Conservation (phyloP, 371 early-diverging fungal genomes). For the Mortierella sp. region DNA sequence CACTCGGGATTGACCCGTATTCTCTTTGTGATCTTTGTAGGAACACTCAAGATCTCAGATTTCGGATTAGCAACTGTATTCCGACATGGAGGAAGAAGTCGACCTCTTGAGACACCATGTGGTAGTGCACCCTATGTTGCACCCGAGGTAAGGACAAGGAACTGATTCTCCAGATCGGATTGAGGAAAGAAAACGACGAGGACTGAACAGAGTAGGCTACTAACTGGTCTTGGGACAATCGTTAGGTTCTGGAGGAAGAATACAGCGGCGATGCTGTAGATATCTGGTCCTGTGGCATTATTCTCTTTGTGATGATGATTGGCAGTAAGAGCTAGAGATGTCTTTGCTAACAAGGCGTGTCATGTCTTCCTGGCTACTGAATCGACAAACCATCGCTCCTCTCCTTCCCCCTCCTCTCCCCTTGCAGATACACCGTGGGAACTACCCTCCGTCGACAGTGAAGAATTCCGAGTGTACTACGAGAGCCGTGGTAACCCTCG, state of each 20-base stretch:
- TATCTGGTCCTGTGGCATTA: slow-evolving; percentile 94
- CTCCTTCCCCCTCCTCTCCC: too few relatives aligned
- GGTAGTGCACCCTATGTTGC: slow-evolving; percentile 92
- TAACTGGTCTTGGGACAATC: not conserved
- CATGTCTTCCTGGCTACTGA: too few relatives aligned
- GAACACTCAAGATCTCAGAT: slow-evolving; percentile 88
- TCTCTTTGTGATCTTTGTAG: too few relatives aligned
- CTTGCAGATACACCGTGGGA: slow-evolving; percentile 81
- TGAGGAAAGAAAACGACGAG: too few relatives aligned
- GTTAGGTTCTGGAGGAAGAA: slow-evolving; percentile 58
- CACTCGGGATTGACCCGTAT: too few relatives aligned
- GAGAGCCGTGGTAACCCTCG: slow-evolving; percentile 30
- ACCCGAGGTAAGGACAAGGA: slow-evolving; percentile 81
- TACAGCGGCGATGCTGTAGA: slow-evolving; percentile 92
- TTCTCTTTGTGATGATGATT: slow-evolving; percentile 87
- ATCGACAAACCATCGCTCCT: too few relatives aligned
- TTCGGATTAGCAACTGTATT: slow-evolving; percentile 93
- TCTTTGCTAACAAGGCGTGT: too few relatives aligned
- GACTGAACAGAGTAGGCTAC: too few relatives aligned
- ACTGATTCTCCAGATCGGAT: too few relatives aligned
- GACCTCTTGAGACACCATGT: slow-evolving; percentile 77
- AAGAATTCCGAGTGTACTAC: slow-evolving; percentile 58
- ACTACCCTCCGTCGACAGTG: slow-evolving; percentile 64
- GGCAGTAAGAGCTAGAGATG: too few relatives aligned
- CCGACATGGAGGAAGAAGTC: slow-evolving; percentile 52